These are phyloP conservation scores for Eucalyptus regnans DNA, from an alignment of 345 rosid genomes.

Conservation along the genomic window DNA sequence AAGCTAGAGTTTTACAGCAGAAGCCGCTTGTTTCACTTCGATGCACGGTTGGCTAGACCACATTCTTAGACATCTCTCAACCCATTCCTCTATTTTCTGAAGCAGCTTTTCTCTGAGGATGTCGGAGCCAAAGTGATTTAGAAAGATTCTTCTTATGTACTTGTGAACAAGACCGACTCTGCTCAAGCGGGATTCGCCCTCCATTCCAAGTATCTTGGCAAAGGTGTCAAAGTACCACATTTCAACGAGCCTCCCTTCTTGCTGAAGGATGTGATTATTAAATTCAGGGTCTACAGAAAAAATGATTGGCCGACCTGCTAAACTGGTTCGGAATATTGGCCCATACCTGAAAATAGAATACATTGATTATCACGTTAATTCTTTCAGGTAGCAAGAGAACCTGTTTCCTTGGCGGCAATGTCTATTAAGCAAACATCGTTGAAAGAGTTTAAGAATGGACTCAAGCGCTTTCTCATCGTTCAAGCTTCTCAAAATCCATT, in stretches of 20 bases:
- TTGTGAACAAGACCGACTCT: not conserved
- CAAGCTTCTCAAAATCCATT: not conserved
- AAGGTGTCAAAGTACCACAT: constrained; percentile 5
- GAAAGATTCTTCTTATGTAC: not conserved
- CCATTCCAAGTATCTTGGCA: not conserved
- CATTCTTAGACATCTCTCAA: not conserved
- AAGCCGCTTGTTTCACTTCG: not conserved
- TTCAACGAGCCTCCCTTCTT: constrained; percentile 2
- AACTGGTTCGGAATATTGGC: constrained; percentile 3
- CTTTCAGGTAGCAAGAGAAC: not conserved
- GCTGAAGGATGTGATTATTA: not conserved
- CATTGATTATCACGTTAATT: not conserved
- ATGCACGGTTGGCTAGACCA: constrained; percentile 6
- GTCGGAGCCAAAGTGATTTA: constrained; percentile 4
- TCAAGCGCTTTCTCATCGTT: not conserved
- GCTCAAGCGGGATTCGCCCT: not conserved
- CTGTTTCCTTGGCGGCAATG: not conserved
- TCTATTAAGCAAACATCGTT: not conserved
- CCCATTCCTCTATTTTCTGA: not conserved
- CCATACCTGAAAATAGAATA: not conserved
- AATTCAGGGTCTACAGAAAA: constrained; percentile 11
- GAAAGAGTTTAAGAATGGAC: not conserved
- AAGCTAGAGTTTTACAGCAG: not conserved
- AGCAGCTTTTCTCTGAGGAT: constrained; percentile 5
- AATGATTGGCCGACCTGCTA: constrained; percentile 3